Base-by-base conservation (phyloP, 352 stramenopile species). In the Globisporangium parvum region DNA sequence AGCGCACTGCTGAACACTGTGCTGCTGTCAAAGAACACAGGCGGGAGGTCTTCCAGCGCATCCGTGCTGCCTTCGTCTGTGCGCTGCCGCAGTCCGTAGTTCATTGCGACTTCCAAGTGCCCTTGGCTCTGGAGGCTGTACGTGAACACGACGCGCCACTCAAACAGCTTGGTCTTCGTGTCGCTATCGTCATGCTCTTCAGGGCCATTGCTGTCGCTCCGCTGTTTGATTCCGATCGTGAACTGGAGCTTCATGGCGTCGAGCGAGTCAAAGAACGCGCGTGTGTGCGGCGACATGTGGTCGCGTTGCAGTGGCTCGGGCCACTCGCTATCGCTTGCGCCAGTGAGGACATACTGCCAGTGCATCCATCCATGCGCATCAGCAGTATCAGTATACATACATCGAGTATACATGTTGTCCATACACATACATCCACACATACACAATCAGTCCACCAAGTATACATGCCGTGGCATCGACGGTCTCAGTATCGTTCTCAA, bases 91-190 rank as follows among this genome's bases (percentile, higher is more conserved):
- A 85, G 56, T 2, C 69, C 60, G 20, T 85, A 87, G 42, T 75
- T 75, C 61, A 91, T 71, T 8, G 67, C 72, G 11, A 88, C 76
- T 45, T 88, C 75, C 28, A 91, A 49, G 47, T 91, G 81, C 15
- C 81, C 74, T 52, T 89, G 81, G 48, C 79, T 87, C 47, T 79
- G 67, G 8, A 91, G 53, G 37, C 88, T 73, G 55, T 91, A 91
- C 24, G 66, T 68, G 52, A 91, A 84, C 24, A 66, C 66, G 4
- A 88, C 61, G 44, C 68, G 71, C 81, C 81, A 91, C 60, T 77
- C 55, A 28, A 77, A 83, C 21, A 84, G 48, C 28, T 72, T 69
- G 5, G 69, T 47, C 10, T 10, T 12, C 1, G 3, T 37, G 31
- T 37, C 31, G 12, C 8, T 37, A 4, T 20, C 28, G 45, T 55